phyloP scores from a whole-genome alignment of 768 basidiomycete genomes.

The Kwoniella pini region DNA sequence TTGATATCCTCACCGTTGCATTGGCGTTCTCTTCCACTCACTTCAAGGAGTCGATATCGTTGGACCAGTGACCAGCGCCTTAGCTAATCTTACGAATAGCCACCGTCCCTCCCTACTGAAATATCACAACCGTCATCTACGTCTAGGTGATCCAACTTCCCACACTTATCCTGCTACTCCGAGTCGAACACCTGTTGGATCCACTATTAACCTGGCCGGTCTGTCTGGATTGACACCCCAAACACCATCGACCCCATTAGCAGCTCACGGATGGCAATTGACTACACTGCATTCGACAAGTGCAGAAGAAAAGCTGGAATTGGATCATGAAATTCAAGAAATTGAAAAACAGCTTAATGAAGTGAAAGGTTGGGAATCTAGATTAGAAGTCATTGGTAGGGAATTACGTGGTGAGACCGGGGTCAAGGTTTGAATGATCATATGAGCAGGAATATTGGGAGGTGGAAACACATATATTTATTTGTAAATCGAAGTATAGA shows the following conservation, averaged over 20 bases:
- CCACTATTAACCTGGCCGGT: background rate
- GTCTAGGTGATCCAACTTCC: constrained; percentile 66
- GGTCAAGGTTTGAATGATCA: background rate
- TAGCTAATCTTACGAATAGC: constrained; percentile 14
- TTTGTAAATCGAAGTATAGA: too few species aligned
- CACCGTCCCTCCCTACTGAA: constrained; percentile 75
- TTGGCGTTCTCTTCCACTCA: too few species aligned
- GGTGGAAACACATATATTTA: too few species aligned
- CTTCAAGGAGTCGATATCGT: too few species aligned
- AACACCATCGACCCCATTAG: constrained; percentile 37
- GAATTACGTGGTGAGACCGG: constrained; percentile 57
- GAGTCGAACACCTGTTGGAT: constrained; percentile 59
- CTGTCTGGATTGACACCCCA: background rate
- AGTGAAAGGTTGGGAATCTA: constrained; percentile 70
- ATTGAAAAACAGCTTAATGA: constrained; percentile 65
- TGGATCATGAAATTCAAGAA: constrained; percentile 70
- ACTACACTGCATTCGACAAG: constrained; percentile 36
- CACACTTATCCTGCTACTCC: constrained; percentile 65
- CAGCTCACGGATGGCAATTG: constrained; percentile 42
- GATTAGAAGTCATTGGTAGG: constrained; percentile 66
- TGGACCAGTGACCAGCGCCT: too few species aligned
- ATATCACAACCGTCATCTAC: constrained; percentile 84
- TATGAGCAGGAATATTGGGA: too few species aligned
- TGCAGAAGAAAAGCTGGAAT: constrained; percentile 59
- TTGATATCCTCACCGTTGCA: too few species aligned